Evolutionary conservation across 75 land plant genomes (phyloP).

Genomic region (Sequoia sempervirens): DNA sequence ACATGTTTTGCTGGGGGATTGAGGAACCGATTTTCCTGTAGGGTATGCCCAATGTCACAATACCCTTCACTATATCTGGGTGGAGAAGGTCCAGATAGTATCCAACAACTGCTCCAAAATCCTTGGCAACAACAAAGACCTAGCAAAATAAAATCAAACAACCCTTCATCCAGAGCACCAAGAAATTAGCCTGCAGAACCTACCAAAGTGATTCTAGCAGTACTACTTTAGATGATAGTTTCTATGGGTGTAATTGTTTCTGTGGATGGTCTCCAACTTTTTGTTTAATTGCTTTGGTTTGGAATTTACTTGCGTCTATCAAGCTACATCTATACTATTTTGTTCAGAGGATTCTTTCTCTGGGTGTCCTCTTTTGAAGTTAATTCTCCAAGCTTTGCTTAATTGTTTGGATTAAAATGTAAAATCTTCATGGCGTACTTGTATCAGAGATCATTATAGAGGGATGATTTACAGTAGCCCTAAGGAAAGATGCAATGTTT

Average conservation of each 20-base stretch:
- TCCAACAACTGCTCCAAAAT: slow-evolving; percentile 38
- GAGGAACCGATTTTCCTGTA: slow-evolving; percentile 6
- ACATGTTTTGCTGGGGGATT: neutral
- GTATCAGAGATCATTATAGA: neutral
- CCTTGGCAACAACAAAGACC: slow-evolving; percentile 55
- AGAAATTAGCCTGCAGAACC: neutral
- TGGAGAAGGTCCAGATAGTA: slow-evolving; percentile 22
- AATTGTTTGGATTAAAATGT: too few species aligned
- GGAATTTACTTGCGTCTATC: too few species aligned
- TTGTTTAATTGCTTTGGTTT: neutral
- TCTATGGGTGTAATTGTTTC: too few species aligned
- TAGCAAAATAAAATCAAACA: slow-evolving; percentile 1
- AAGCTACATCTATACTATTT: neutral
- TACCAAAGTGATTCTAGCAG: neutral
- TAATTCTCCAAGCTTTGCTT: neutral
- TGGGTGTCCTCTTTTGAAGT: neutral
- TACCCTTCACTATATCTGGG: slow-evolving; percentile 38
- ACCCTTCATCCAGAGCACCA: neutral
- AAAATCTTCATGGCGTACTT: too few species aligned
- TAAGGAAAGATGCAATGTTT: neutral
- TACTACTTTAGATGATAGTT: neutral
- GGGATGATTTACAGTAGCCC: neutral
- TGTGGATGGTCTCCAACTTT: neutral
- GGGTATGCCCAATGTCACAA: slow-evolving; percentile 48
- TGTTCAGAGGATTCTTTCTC: neutral